Evolutionary conservation across 805 yeast genomes (phyloP).

Genomic region (Metschnikowia kofuensis): DNA sequence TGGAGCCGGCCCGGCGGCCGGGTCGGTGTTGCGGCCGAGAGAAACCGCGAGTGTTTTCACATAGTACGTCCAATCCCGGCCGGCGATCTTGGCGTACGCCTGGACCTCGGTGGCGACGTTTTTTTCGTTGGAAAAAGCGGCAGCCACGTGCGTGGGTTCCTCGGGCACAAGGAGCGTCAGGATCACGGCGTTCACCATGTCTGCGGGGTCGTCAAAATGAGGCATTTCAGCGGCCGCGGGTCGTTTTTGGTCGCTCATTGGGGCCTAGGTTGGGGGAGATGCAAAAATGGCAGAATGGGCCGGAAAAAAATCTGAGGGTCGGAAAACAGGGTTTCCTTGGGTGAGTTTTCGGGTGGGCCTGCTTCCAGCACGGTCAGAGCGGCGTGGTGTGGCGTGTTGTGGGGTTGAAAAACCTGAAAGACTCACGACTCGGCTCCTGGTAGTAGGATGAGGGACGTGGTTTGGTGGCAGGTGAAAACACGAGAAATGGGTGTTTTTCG

Average conservation of each 20-base stretch:
- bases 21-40: constrained; percentile 81
- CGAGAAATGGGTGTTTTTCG: too few species aligned
- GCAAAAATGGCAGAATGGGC: not conserved
- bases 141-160: constrained; percentile 71
- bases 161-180: constrained; percentile 68
- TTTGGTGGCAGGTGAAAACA: too few species aligned
- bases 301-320: not conserved
- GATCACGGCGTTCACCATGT: constrained; percentile 71
- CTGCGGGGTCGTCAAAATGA: constrained; percentile 55
- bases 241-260: constrained; percentile 6
- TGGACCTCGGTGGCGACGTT: constrained; percentile 77
- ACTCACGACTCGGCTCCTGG: too few species aligned
- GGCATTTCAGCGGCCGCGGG: constrained; percentile 23
- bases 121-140: constrained; percentile 68
- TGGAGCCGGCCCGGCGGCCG: not conserved
- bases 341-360: too few species aligned
- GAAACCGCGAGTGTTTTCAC: constrained; percentile 73
- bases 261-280: not conserved
- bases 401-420: too few species aligned
- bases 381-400: too few species aligned
- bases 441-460: too few species aligned
- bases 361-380: too few species aligned
- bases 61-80: constrained; percentile 89
- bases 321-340: too few species aligned
- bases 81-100: constrained; percentile 96